These are phyloP conservation scores for Pezicula rhizophila DNA, from an alignment of 2,329 filamentous ascomycete species.

Conservation along the genomic window DNA sequence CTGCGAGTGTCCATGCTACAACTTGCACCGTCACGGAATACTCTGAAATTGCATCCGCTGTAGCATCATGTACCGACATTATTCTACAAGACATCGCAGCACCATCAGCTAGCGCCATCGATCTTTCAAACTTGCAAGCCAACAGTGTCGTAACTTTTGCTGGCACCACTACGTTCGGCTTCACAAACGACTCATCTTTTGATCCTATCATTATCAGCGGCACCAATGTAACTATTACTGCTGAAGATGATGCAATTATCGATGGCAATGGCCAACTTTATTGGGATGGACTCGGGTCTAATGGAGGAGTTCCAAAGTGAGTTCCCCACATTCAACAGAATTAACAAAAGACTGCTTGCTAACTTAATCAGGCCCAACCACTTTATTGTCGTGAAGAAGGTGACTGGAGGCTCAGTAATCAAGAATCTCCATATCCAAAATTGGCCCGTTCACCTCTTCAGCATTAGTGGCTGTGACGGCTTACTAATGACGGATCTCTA, in stretches of 20 bases:
- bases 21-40: slow-evolving; percentile 48
- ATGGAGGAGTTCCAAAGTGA: slow-evolving; percentile 39
- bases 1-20: neutral
- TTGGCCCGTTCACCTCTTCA: slow-evolving; percentile 47
- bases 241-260: slow-evolving; percentile 45
- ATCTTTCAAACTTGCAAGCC: slow-evolving; percentile 44
- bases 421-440: slow-evolving; percentile 44
- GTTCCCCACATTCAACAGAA: neutral
- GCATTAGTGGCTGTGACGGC: slow-evolving; percentile 33
- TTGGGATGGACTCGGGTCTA: slow-evolving; percentile 57
- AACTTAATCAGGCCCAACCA: slow-evolving; percentile 45
- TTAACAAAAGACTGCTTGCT: neutral
- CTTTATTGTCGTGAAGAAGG: slow-evolving; percentile 46
- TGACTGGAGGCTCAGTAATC: slow-evolving; percentile 43
- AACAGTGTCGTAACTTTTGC: slow-evolving; percentile 54
- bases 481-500: slow-evolving; percentile 43
- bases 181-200: slow-evolving; percentile 19
- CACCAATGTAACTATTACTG: slow-evolving; percentile 46
- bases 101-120: slow-evolving; percentile 49
- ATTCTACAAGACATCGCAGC: slow-evolving; percentile 49
- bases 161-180: slow-evolving; percentile 44
- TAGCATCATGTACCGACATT: slow-evolving; percentile 47
- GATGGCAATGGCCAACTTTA: slow-evolving; percentile 51
- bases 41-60: slow-evolving; percentile 39
- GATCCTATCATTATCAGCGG: slow-evolving; percentile 44